Evolutionary conservation across 352 stramenopile genomes (phyloP).

Genomic region (Globisporangium spinosum): DNA sequence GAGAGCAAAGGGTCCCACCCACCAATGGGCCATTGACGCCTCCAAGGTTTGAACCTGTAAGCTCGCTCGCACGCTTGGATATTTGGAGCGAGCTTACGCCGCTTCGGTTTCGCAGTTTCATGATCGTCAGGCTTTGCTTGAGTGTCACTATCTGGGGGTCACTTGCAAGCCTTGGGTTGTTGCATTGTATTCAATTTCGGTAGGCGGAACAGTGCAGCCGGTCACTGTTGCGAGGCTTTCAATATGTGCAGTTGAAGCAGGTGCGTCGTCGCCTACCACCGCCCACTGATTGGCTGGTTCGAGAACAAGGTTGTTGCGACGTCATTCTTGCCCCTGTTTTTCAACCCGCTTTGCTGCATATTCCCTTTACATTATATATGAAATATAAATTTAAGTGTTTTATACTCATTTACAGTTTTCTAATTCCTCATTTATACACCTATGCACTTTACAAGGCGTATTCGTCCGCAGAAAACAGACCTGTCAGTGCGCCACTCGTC

Average conservation of each 20-base stretch:
- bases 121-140: too few species aligned
- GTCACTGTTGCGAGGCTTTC: not conserved
- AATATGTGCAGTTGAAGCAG: not conserved
- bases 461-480: slow-evolving; percentile 13
- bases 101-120: not conserved
- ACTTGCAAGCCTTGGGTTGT: not conserved
- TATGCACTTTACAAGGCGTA: not conserved
- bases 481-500: not conserved
- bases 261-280: not conserved
- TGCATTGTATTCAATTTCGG: not conserved
- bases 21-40: not conserved
- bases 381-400: too few species aligned
- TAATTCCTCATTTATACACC: not conserved
- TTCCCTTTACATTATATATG: not conserved
- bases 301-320: not conserved
- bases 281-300: slow-evolving; percentile 4
- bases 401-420: not conserved
- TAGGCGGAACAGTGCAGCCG: not conserved
- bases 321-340: not conserved
- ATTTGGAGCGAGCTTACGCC: slow-evolving; percentile 1
- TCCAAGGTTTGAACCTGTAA: too few species aligned
- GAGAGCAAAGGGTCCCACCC: not conserved
- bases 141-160: not conserved
- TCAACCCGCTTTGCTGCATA: not conserved
- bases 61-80: not conserved